phyloP scores from a whole-genome alignment of 805 yeast species.

The Metschnikowia lunata region DNA sequence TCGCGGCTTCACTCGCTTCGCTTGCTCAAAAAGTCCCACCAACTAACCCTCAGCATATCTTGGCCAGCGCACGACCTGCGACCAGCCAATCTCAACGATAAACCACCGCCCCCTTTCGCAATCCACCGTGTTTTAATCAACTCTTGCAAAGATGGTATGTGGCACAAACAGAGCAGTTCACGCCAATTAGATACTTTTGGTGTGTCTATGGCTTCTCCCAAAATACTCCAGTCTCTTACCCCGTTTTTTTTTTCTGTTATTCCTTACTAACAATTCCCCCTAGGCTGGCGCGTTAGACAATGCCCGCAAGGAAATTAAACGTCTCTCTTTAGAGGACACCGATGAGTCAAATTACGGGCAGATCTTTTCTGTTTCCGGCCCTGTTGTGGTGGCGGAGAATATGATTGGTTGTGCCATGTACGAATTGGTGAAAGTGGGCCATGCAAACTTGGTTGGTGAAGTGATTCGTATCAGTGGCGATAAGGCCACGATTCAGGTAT shows the following conservation, averaged over 20 bases:
- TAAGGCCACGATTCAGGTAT: slow-evolving; percentile 97
- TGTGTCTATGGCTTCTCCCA: too few species aligned
- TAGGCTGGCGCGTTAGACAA: slow-evolving; percentile 96
- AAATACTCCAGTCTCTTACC: too few species aligned
- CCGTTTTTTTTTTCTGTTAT: too few species aligned
- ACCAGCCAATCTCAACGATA: slow-evolving; percentile 10
- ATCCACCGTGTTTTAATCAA: background rate
- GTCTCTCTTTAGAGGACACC: slow-evolving; percentile 68
- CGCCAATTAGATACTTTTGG: background rate
- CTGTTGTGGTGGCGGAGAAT: slow-evolving; percentile 95
- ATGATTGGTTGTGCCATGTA: slow-evolving; percentile 99
- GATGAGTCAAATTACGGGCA: slow-evolving; percentile 80
- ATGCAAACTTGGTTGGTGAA: slow-evolving; percentile 95
- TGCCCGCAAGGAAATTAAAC: slow-evolving; percentile 90
- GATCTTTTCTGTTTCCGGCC: slow-evolving; percentile 95
- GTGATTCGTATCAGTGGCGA: slow-evolving; percentile 95
- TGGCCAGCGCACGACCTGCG: slow-evolving; percentile 5
- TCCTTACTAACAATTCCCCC: slow-evolving; percentile 6
- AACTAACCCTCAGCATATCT: background rate
- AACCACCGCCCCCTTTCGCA: background rate
- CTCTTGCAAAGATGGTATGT: slow-evolving; percentile 10
- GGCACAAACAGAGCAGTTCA: background rate
- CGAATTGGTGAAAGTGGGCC: slow-evolving; percentile 97
- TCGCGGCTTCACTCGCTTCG: too few species aligned
- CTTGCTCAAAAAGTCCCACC: too few species aligned